These are phyloP conservation scores for Metarhizium guizhouense DNA, from an alignment of 2,329 filamentous ascomycete species.

Conservation along the genomic window DNA sequence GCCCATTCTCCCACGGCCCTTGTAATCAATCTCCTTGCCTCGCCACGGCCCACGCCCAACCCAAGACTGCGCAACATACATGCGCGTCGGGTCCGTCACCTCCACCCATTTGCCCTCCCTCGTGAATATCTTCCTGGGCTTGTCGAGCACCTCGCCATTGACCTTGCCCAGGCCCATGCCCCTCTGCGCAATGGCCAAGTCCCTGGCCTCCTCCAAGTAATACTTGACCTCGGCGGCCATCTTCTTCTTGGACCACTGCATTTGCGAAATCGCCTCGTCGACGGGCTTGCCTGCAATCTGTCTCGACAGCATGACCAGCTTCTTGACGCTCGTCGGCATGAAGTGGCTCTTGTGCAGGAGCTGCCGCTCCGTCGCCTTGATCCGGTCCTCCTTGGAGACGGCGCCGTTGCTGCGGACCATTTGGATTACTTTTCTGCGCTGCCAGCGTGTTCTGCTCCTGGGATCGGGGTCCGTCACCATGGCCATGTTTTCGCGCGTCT, in stretches of 20 bases:
- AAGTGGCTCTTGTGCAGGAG: constrained; percentile 53
- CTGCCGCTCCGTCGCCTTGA: constrained; percentile 55
- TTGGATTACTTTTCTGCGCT: constrained; percentile 75
- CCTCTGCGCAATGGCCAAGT: constrained; percentile 67
- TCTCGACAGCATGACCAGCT: constrained; percentile 73
- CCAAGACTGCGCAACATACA: constrained; percentile 92
- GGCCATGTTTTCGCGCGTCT: constrained; percentile 44
- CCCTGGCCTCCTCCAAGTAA: constrained; percentile 72
- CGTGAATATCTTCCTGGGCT: constrained; percentile 50
- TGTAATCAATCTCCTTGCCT: constrained; percentile 51
- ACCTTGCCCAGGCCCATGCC: constrained; percentile 69
- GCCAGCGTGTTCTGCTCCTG: constrained; percentile 60
- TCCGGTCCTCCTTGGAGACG: constrained; percentile 50
- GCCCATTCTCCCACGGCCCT: constrained; percentile 66
- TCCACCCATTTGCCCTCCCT: constrained; percentile 67
- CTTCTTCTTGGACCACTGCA: constrained; percentile 94
- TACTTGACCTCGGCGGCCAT: constrained; percentile 70
- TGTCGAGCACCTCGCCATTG: constrained; percentile 29
- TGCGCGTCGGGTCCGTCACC: constrained; percentile 64
- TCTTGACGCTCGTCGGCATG: constrained; percentile 84
- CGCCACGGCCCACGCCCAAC: constrained; percentile 67
- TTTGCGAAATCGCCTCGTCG: constrained; percentile 87
- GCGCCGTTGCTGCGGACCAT: constrained; percentile 53
- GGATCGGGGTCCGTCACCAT: constrained; percentile 69
- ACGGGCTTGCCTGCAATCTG: constrained; percentile 93